Evolutionary conservation across 1,284 basidiomycete species (phyloP).

Genomic region (Irpex sp.): DNA sequence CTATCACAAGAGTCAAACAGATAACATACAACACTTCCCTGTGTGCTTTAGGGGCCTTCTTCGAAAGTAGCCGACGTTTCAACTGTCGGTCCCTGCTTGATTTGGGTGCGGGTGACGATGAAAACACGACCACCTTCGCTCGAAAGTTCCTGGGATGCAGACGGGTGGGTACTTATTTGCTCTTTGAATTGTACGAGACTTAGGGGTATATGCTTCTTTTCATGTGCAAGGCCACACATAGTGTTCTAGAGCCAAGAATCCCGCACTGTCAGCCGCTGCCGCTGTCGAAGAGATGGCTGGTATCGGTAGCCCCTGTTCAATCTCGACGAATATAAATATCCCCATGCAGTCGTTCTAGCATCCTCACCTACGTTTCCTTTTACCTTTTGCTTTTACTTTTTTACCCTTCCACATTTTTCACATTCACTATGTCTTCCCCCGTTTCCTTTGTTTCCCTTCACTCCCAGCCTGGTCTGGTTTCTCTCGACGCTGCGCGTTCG

Average conservation of each 20-base stretch:
- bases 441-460: neutral
- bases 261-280: neutral
- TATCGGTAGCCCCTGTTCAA: neutral
- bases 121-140: neutral
- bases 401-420: neutral
- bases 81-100: no score
- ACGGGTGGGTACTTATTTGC: neutral
- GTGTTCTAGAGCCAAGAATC: neutral
- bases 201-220: neutral
- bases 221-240: neutral
- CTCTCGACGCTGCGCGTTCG: slow-evolving; percentile 3
- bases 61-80: no score
- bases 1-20: no score
- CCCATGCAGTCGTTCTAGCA: neutral
- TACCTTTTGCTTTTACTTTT: neutral
- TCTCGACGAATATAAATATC: neutral
- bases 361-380: neutral
- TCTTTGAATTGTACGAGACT: neutral
- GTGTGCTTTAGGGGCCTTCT: no score
- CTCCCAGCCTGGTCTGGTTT: neutral
- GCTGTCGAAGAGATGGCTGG: neutral
- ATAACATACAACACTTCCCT: no score
- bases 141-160: neutral
- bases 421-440: neutral
- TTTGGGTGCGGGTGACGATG: no score